Conservation (phyloP, 2,329 filamentous ascomycete genomes). For the Aquanectria penicillioides region DNA sequence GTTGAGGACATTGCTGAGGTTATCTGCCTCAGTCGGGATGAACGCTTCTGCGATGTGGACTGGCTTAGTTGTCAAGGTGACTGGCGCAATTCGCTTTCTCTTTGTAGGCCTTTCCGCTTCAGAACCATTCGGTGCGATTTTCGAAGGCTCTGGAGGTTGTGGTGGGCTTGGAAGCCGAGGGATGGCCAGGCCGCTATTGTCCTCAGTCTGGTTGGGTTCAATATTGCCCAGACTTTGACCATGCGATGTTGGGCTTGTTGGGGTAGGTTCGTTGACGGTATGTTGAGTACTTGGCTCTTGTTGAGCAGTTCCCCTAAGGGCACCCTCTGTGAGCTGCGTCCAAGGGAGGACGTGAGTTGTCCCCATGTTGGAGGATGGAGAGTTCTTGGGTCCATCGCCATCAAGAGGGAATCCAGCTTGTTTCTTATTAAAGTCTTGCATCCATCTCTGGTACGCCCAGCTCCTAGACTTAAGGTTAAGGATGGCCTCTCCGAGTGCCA, state of each 20-base stretch:
- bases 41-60: conserved; percentile 28
- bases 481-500: conserved; percentile 67
- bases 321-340: background rate
- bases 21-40: conserved; percentile 40
- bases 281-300: background rate
- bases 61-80: conserved; percentile 35
- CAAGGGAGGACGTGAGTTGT: background rate
- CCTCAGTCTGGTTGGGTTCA: too few species aligned
- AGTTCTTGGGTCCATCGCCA: conserved; percentile 6
- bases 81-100: conserved; percentile 41
- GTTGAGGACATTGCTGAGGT: conserved; percentile 5
- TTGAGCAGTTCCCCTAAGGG: background rate
- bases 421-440: conserved; percentile 34
- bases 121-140: background rate
- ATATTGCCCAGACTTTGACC: too few species aligned
- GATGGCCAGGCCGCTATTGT: background rate
- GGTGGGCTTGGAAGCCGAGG: background rate
- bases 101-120: conserved; percentile 32
- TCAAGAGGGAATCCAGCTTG: conserved; percentile 22
- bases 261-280: too few species aligned
- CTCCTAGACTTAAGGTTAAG: conserved; percentile 64
- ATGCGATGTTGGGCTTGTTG: too few species aligned
- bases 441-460: conserved; percentile 54
- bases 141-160: background rate
- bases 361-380: background rate